phyloP scores from a whole-genome alignment of 2,329 filamentous ascomycete genomes.

The Stemphylium lycopersici region DNA sequence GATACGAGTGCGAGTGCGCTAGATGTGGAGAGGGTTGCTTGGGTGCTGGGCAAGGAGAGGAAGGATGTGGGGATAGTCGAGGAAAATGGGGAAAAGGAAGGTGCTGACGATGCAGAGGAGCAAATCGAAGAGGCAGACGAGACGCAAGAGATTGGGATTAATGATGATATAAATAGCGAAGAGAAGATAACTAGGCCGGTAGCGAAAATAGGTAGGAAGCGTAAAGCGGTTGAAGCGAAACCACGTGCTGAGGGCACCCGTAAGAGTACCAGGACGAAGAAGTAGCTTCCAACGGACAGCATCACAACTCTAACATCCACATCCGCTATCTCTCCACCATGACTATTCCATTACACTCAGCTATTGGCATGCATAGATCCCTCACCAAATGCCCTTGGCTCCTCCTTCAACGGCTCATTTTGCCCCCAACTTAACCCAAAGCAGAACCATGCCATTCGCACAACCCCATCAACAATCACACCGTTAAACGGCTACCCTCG shows the following conservation, averaged over 20 bases:
- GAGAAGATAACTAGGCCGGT: not conserved
- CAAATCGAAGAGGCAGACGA: not conserved
- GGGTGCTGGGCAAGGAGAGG: slow-evolving; percentile 11
- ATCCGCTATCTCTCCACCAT: not conserved
- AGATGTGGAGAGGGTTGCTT: slow-evolving; percentile 25
- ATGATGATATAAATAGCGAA: not conserved
- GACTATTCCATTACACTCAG: not conserved
- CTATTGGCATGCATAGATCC: too few relatives aligned
- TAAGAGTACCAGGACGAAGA: slow-evolving; percentile 36
- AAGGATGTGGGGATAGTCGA: slow-evolving; percentile 8
- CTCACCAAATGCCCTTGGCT: too few relatives aligned
- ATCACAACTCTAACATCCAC: not conserved
- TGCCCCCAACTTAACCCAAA: not conserved
- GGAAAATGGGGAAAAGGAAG: not conserved
- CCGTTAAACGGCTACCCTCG: slow-evolving; percentile 1
- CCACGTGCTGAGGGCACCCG: slow-evolving; percentile 25
- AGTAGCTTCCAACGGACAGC: slow-evolving; percentile 2
- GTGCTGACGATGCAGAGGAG: slow-evolving; percentile 1
- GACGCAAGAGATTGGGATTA: not conserved
- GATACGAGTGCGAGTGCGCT: slow-evolving; percentile 13
- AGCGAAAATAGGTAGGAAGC: slow-evolving; percentile 29
- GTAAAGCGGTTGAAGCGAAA: slow-evolving; percentile 26
- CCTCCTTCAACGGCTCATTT: not conserved
- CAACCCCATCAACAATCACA: not conserved
- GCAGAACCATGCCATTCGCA: not conserved